phyloP scores from a whole-genome alignment of 2,329 filamentous ascomycete genomes.

The Neospermospora avenae region DNA sequence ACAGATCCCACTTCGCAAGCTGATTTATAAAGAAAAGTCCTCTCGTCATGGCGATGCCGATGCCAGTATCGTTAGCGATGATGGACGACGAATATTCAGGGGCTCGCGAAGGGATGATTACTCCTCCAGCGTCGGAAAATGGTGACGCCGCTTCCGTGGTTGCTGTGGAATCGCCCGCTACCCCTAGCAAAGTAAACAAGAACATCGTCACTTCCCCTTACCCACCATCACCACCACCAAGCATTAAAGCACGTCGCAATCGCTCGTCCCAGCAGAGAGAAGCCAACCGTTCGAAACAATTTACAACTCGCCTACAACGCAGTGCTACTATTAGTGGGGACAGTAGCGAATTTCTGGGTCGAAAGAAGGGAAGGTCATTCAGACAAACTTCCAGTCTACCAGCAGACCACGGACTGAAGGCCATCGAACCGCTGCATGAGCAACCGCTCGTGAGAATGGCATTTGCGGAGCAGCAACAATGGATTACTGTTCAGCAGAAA shows the following conservation, averaged over 20 bases:
- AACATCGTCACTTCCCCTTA: slow-evolving; percentile 6
- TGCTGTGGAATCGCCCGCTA: no score
- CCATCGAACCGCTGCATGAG: slow-evolving; percentile 34
- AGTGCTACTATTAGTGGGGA: slow-evolving; percentile 22
- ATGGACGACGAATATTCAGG: slow-evolving; percentile 1
- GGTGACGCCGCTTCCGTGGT: background rate
- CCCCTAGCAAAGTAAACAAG: slow-evolving; percentile 24
- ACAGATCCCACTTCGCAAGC: no score
- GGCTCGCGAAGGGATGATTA: slow-evolving; percentile 8
- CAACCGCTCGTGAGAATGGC: slow-evolving; percentile 52
- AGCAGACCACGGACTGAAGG: slow-evolving; percentile 31
- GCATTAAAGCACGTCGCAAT: slow-evolving; percentile 26
- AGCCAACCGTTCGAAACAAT: slow-evolving; percentile 28
- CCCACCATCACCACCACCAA: slow-evolving; percentile 23
- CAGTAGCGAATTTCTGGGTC: slow-evolving; percentile 16
- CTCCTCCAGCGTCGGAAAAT: slow-evolving; percentile 1
- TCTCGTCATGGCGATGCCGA: no score
- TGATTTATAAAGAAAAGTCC: no score
- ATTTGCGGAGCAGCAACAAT: slow-evolving; percentile 61
- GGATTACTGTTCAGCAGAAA: slow-evolving; percentile 89
- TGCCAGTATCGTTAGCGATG: background rate
- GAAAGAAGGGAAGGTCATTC: slow-evolving; percentile 20
- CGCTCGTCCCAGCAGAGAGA: slow-evolving; percentile 27
- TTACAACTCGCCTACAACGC: slow-evolving; percentile 29
- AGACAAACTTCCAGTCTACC: slow-evolving; percentile 24